These are phyloP conservation scores for Paraconiothyrium brasiliense DNA, from an alignment of 2,329 filamentous ascomycete genomes.

Conservation along the genomic window DNA sequence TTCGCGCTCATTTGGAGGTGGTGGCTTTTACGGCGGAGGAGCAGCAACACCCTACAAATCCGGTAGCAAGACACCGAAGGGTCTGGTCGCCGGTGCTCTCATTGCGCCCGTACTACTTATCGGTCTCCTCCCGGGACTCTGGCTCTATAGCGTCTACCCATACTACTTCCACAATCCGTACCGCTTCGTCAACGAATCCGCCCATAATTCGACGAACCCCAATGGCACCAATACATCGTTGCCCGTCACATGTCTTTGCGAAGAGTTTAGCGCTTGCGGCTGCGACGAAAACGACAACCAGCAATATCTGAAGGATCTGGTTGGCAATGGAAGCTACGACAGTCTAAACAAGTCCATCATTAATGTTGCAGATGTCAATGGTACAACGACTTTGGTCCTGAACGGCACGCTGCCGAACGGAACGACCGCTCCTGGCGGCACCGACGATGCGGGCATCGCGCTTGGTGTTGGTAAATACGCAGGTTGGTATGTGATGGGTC, in stretches of 20 bases:
- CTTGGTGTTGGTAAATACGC: constrained; percentile 39
- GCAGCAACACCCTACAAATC: constrained; percentile 67
- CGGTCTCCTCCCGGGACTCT: constrained; percentile 70
- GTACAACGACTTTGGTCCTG: constrained; percentile 70
- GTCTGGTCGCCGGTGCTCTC: constrained; percentile 60
- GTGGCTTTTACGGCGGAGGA: constrained; percentile 71
- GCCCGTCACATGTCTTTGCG: constrained; percentile 70
- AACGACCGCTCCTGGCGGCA: constrained; percentile 54
- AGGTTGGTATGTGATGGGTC: constrained; percentile 52
- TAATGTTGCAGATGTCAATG: constrained; percentile 69
- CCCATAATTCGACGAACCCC: constrained; percentile 55
- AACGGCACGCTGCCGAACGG: constrained; percentile 78
- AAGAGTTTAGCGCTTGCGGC: constrained; percentile 65
- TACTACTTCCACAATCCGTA: constrained; percentile 70
- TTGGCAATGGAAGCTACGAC: constrained; percentile 65
- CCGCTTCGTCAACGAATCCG: constrained; percentile 40
- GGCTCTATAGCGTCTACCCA: constrained; percentile 70
- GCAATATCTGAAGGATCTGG: constrained; percentile 68
- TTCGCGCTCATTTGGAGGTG: constrained; percentile 67
- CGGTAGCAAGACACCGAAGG: constrained; percentile 59
- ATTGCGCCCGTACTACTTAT: constrained; percentile 60
- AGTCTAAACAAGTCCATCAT: constrained; percentile 70
- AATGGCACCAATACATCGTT: constrained; percentile 65
- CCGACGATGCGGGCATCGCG: constrained; percentile 37
- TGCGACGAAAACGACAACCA: constrained; percentile 74